Evolutionary conservation across 495 filamentous ascomycete genomes (phyloP), one percentile per base, ranked within the genome.

Genomic region (Xeromyces bisporus): DNA sequence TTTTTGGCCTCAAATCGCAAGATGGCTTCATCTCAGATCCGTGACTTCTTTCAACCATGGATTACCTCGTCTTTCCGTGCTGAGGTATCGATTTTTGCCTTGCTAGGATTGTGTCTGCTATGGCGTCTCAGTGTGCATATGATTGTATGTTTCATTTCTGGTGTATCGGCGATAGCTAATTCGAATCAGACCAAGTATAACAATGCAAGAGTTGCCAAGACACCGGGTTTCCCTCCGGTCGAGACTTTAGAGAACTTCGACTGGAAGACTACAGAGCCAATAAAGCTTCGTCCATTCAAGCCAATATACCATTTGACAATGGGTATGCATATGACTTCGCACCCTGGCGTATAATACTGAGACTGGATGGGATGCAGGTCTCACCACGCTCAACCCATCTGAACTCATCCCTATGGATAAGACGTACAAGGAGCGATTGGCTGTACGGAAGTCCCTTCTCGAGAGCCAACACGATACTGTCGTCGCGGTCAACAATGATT

Each of bases 301-400:
- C 66, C 73, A 8, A 77, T 62, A 25, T 82, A 77, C 42, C 63
- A 80, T 38, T 57, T 82, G 33, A 77, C 75, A 1, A 81, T 85
- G 77, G 73, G 77, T 76, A 50, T n/a, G n/a, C 7, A 7, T 7
- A 24, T 24, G 6, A 24, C 7, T n/a, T 9, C 14, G 5, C 10
- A 9, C 4, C 4, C 24, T 9, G 4, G 21, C 21, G 10, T 8
- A 6, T 32, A 23, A 38, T 14, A 9, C 32, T 31, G 11, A 11
- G 5, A 4, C 23, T 28, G 23, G n/a, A n/a, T n/a, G n/a, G n/a
- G n/a, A n/a, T n/a, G n/a, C 34, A 66, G 64, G 60, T 49, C 41
- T 73, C 46, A 53, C 64, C 43, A 62, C 43, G 26, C 54, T 56
- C 30, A 53, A 62, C 8, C 58, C 74, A 0, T 71, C 71, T 1